Percentiles rank a stretch among this genome's conserved stretches.
Evolutionary conservation across 805 yeast species (phyloP).

Genomic region (Clavispora santaluciae): DNA sequence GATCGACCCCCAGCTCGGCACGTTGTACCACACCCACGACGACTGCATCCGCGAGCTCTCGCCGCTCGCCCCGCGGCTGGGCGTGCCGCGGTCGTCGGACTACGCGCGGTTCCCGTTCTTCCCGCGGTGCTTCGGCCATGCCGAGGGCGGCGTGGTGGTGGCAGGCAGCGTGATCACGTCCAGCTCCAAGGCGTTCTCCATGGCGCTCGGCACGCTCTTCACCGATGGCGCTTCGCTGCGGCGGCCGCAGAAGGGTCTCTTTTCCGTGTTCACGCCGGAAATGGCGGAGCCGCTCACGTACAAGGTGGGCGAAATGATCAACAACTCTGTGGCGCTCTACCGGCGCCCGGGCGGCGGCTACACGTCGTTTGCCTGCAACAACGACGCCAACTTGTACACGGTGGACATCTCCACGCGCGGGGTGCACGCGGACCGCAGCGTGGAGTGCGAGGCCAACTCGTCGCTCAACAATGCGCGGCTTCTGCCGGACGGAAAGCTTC

Average conservation of each 20-base stretch:
- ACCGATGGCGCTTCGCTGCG: neutral
- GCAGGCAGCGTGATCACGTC: conserved; percentile 47
- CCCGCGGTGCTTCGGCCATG: conserved; percentile 64
- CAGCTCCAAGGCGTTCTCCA: conserved; percentile 23
- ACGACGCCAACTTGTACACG: conserved; percentile 68
- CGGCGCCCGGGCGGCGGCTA: conserved; percentile 30
- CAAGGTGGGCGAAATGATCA: conserved; percentile 74
- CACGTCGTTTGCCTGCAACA: conserved; percentile 71
- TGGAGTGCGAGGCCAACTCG: conserved; percentile 48
- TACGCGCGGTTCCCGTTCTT: conserved; percentile 53
- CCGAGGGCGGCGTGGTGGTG: conserved; percentile 45
- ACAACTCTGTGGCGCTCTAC: conserved; percentile 66
- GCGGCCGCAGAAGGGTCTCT: conserved; percentile 55
- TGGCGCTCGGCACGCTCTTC: conserved; percentile 20
- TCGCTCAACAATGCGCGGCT: conserved; percentile 70
- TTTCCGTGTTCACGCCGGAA: conserved; percentile 51
- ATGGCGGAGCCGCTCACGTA: conserved; percentile 45
- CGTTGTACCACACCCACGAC: conserved; percentile 55
- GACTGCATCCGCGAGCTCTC: conserved; percentile 37
- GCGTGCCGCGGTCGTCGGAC: conserved; percentile 13
- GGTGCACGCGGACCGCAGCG: conserved; percentile 34
- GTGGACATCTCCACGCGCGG: conserved; percentile 52
- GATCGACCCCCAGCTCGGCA: conserved; percentile 38
- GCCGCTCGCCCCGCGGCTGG: conserved; percentile 6
- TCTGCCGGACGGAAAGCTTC: conserved; percentile 43